Percentiles rank a stretch among this genome's conserved stretches.
These are phyloP conservation scores for Globisporangium nagaii DNA, from an alignment of 352 stramenopile genomes.

Conservation along the genomic window DNA sequence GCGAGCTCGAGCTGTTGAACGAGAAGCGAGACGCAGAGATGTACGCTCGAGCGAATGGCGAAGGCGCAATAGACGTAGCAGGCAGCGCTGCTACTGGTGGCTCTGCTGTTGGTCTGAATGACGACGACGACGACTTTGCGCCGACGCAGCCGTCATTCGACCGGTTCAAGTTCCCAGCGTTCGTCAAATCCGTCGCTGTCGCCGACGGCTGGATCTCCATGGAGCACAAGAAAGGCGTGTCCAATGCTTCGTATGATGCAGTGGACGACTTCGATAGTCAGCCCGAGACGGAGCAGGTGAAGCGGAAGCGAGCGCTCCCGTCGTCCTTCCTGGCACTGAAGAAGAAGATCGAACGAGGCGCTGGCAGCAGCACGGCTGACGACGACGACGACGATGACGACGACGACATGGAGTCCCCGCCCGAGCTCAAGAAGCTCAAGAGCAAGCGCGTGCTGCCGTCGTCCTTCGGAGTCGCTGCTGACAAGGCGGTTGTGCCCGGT, in stretches of 20 bases:
- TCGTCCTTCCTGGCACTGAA: not conserved
- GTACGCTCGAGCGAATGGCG: slow-evolving; percentile 1
- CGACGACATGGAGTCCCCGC: slow-evolving; percentile 3
- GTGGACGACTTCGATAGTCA: slow-evolving; percentile 8
- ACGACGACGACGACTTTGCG: slow-evolving; percentile 36
- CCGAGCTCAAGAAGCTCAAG: slow-evolving; percentile 12
- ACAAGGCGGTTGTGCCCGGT: not conserved
- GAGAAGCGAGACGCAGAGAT: not conserved
- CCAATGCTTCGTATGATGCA: not conserved
- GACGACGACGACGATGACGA: not conserved
- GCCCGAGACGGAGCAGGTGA: not conserved
- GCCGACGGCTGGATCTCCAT: slow-evolving; percentile 39
- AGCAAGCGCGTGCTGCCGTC: slow-evolving; percentile 14
- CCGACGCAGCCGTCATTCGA: slow-evolving; percentile 35
- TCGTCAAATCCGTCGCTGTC: slow-evolving; percentile 3
- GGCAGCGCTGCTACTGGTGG: not conserved
- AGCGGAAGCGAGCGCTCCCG: slow-evolving; percentile 2
- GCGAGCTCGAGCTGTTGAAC: slow-evolving; percentile 5
- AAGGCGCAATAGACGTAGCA: not conserved
- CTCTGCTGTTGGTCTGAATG: not conserved
- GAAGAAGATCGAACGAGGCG: not conserved
- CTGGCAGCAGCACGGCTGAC: not conserved
- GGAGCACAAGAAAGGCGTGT: slow-evolving; percentile 28
- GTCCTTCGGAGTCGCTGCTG: slow-evolving; percentile 19
- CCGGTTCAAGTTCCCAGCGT: slow-evolving; percentile 22